Percentiles rank a stretch among this genome's conserved stretches.
These are phyloP conservation scores for Phlyctochytrium planicorne DNA, from an alignment of 192 early-diverging fungal species.

Conservation along the genomic window DNA sequence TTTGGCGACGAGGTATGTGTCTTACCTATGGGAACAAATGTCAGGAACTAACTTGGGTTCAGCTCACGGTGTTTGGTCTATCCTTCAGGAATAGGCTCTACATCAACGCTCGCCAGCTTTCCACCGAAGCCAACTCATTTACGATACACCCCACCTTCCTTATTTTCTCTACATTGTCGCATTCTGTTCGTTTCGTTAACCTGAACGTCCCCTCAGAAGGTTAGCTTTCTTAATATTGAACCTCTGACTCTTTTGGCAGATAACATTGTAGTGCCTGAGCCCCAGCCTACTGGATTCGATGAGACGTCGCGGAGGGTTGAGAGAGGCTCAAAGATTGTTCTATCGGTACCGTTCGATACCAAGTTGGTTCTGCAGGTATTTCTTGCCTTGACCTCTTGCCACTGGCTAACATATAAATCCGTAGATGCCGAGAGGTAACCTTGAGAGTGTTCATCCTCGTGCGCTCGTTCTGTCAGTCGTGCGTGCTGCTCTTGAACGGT, in stretches of 20 bases:
- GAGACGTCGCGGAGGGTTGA: slow-evolving; percentile 71
- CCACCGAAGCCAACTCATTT: slow-evolving; percentile 83
- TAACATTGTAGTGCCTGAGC: too few species aligned
- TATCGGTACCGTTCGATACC: slow-evolving; percentile 67
- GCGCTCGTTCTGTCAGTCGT: slow-evolving; percentile 74
- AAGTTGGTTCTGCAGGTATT: slow-evolving; percentile 69
- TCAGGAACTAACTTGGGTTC: too few species aligned
- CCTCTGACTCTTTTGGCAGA: not conserved
- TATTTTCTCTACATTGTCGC: slow-evolving; percentile 81
- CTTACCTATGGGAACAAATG: too few species aligned
- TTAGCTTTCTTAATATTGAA: too few species aligned
- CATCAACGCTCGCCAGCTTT: slow-evolving; percentile 66
- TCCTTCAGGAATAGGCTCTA: slow-evolving; percentile 82
- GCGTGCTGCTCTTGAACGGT: slow-evolving; percentile 9
- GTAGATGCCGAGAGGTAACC: slow-evolving; percentile 95
- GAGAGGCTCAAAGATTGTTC: slow-evolving; percentile 84
- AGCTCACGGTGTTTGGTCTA: slow-evolving; percentile 67
- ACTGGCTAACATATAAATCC: slow-evolving; percentile 25
- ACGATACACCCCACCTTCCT: slow-evolving; percentile 78
- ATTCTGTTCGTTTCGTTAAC: slow-evolving; percentile 74
- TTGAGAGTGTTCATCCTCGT: slow-evolving; percentile 90
- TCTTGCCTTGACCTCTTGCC: slow-evolving; percentile 8
- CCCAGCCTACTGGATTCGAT: not conserved
- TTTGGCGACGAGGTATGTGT: too few species aligned
- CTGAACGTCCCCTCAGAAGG: slow-evolving; percentile 18